Evolutionary conservation across 345 rosid genomes (phyloP).

Genomic region (Brassica napus): Da-Ae NC_063446.1:26667501-26668000

Average conservation of each 20-base stretch:
- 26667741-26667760: slow-evolving; percentile 43
- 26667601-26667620: slow-evolving; percentile 32
- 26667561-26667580: slow-evolving; percentile 62
- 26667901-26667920: slow-evolving; percentile 51
- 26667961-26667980: slow-evolving; percentile 52
- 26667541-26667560: slow-evolving; percentile 52
- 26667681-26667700: slow-evolving; percentile 44
- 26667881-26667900: slow-evolving; percentile 49
- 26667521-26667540: slow-evolving; percentile 46
- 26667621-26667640: slow-evolving; percentile 55
- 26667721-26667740: slow-evolving; percentile 46
- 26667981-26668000: slow-evolving; percentile 39
- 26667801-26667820: slow-evolving; percentile 51
- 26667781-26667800: background rate
- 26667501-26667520: slow-evolving; percentile 60
- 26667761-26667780: background rate
- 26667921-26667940: slow-evolving; percentile 41
- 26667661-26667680: slow-evolving; percentile 62
- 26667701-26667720: slow-evolving; percentile 23
- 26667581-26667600: slow-evolving; percentile 46
- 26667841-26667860: slow-evolving; percentile 16
- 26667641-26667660: slow-evolving; percentile 74
- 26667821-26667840: slow-evolving; percentile 26
- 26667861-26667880: slow-evolving; percentile 40
- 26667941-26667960: slow-evolving; percentile 47